phyloP scores from a whole-genome alignment of 1,284 basidiomycete genomes.

The Exobasidium rhododendri region DNA sequence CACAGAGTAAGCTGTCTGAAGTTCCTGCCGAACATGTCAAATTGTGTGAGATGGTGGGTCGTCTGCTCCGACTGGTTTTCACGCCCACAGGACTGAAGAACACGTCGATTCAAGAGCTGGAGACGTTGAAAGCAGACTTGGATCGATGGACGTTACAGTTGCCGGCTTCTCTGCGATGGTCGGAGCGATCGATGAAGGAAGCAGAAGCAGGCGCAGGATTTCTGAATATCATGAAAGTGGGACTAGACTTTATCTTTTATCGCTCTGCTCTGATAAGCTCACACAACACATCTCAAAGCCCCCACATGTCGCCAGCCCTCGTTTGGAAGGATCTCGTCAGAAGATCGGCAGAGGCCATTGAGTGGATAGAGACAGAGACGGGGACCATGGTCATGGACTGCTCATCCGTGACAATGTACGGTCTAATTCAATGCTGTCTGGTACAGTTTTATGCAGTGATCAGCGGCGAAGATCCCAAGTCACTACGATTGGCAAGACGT shows the following conservation, averaged over 20 bases:
- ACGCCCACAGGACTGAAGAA: not conserved
- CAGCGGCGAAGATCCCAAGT: not conserved
- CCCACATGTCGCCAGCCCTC: not conserved
- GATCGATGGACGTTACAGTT: not conserved
- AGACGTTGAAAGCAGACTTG: not conserved
- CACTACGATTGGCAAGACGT: not conserved
- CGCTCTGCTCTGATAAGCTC: not conserved
- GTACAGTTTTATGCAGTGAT: slow-evolving; percentile 1
- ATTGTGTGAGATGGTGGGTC: not conserved
- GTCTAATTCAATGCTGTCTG: slow-evolving; percentile 1
- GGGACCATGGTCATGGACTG: not conserved
- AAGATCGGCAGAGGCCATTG: not conserved
- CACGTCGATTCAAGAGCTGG: not conserved
- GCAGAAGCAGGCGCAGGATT: not conserved
- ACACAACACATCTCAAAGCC: not conserved
- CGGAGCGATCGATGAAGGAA: not conserved
- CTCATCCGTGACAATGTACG: not conserved
- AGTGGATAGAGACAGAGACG: not conserved
- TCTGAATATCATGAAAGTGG: not conserved
- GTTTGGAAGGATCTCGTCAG: not conserved
- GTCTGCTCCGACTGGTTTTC: not conserved
- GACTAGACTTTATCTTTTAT: slow-evolving; percentile 1
- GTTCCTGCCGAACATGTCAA: not conserved
- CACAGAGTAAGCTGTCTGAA: not conserved
- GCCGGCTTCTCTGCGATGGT: not conserved